Evolutionary conservation across 108 stramenopile genomes (phyloP).

Genomic region (Discostella pseudostelligera): DNA sequence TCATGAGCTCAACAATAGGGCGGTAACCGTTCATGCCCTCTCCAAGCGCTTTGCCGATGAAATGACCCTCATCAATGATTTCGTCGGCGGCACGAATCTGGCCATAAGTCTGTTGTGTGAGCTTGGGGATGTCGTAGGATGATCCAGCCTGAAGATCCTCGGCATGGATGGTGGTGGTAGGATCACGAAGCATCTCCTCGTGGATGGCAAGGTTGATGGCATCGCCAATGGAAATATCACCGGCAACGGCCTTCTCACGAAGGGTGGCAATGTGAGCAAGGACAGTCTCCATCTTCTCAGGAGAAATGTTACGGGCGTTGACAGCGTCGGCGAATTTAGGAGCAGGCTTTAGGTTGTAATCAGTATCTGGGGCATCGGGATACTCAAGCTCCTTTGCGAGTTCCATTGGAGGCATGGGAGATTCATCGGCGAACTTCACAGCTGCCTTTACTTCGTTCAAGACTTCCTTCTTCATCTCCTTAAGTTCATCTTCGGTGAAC

Average conservation of each 20-base stretch:
- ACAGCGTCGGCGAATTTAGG: conserved; percentile 85
- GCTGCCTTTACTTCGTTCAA: conserved; percentile 85
- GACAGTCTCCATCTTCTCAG: conserved; percentile 73
- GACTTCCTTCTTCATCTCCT: conserved; percentile 77
- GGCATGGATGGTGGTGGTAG: conserved; percentile 96
- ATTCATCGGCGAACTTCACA: conserved; percentile 91
- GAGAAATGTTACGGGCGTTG: conserved; percentile 80
- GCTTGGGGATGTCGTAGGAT: conserved; percentile 97
- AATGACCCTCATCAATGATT: conserved; percentile 99
- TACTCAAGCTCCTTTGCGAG: conserved; percentile 98
- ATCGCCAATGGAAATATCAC: conserved; percentile 96
- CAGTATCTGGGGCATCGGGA: conserved; percentile 93
- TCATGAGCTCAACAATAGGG: conserved; percentile 98
- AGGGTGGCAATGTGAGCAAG: conserved; percentile 75
- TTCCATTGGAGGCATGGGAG: conserved; percentile 89
- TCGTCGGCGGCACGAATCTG: conserved; percentile 95
- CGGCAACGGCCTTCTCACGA: conserved; percentile 80
- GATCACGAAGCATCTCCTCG: conserved; percentile 99
- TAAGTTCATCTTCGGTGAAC: conserved; percentile 90
- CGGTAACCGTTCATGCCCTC: conserved; percentile 98
- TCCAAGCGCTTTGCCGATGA: conserved; percentile 98
- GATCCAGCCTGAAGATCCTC: conserved; percentile 98
- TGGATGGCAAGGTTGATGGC: conserved; percentile 98
- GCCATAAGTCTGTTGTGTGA: conserved; percentile 97
- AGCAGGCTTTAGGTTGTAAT: conserved; percentile 87